Evolutionary conservation across 371 early-diverging fungal species (phyloP).

Genomic region (Actinomortierella wolfii): DNA sequence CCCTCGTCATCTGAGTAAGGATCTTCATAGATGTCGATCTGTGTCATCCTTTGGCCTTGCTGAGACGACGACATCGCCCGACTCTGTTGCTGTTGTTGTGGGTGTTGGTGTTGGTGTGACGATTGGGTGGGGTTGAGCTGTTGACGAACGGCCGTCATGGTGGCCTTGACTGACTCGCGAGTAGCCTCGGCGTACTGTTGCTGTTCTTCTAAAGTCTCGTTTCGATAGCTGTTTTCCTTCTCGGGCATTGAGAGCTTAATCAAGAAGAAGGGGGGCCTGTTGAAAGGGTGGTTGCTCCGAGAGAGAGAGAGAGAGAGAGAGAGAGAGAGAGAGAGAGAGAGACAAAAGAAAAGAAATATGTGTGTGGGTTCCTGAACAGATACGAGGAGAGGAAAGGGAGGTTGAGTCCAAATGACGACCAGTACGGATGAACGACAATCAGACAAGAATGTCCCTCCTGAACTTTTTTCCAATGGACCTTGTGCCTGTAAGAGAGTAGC

Average conservation of each 20-base stretch:
- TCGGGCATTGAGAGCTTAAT: background rate
- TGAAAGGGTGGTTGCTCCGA: background rate
- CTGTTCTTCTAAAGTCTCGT: background rate
- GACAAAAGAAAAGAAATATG: background rate
- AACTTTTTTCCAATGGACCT: too few species aligned
- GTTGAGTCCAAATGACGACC: too few species aligned
- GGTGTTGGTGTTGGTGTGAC: background rate
- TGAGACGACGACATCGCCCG: too few species aligned
- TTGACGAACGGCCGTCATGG: background rate
- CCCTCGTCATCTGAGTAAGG: too few species aligned
- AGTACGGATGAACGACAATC: too few species aligned
- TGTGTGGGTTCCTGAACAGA: too few species aligned
- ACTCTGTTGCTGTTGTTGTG: constrained; percentile 6
- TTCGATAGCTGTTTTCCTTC: background rate
- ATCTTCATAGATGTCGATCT: too few species aligned
- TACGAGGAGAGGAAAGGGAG: too few species aligned
- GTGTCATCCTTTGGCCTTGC: too few species aligned
- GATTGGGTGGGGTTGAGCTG: background rate
- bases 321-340: background rate
- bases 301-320: background rate
- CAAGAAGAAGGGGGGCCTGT: background rate
- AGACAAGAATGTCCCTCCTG: too few species aligned
- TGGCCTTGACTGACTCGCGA: background rate
- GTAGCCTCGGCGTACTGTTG: background rate
- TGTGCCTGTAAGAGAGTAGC: too few species aligned